Evolutionary conservation across 139 green algal species (phyloP).

Genomic region (Chlamydomonas asymmetrica): DNA sequence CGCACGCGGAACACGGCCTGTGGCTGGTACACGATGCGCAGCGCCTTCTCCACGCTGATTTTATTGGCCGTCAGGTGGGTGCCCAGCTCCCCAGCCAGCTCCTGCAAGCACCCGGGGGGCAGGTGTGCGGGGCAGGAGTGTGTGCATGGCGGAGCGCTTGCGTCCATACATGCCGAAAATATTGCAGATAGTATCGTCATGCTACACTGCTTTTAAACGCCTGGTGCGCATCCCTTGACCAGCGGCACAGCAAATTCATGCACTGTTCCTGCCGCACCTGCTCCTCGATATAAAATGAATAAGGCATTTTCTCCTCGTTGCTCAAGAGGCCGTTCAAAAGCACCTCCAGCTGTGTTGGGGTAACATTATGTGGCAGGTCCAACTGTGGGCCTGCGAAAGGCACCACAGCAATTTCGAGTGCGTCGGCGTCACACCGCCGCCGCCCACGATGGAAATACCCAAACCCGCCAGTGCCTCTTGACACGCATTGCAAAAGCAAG

Average conservation of each 20-base stretch:
- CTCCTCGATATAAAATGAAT: slow-evolving; percentile 91
- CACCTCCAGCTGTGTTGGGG: slow-evolving; percentile 81
- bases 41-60: slow-evolving; percentile 82
- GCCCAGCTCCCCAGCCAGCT: slow-evolving; percentile 75
- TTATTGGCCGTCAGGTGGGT: slow-evolving; percentile 68
- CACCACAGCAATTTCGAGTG: background rate
- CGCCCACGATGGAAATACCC: background rate
- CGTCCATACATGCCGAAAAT: no score
- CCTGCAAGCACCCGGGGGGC: slow-evolving; percentile 31
- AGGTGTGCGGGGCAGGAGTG: no score
- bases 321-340: slow-evolving; percentile 88
- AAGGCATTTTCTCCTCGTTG: slow-evolving; percentile 88
- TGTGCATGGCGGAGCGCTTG: no score
- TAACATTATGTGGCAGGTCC: slow-evolving; percentile 84
- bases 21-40: slow-evolving; percentile 91
- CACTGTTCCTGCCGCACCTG: slow-evolving; percentile 43
- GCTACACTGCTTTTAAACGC: no score
- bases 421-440: background rate
- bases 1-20: slow-evolving; percentile 94
- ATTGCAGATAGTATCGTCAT: no score
- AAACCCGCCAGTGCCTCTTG: background rate
- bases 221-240: no score
- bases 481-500: background rate
- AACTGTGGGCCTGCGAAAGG: slow-evolving; percentile 78
- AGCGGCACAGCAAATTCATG: slow-evolving; percentile 76